phyloP scores from a whole-genome alignment of 495 filamentous ascomycete genomes.

The Xylaria longipes region DNA sequence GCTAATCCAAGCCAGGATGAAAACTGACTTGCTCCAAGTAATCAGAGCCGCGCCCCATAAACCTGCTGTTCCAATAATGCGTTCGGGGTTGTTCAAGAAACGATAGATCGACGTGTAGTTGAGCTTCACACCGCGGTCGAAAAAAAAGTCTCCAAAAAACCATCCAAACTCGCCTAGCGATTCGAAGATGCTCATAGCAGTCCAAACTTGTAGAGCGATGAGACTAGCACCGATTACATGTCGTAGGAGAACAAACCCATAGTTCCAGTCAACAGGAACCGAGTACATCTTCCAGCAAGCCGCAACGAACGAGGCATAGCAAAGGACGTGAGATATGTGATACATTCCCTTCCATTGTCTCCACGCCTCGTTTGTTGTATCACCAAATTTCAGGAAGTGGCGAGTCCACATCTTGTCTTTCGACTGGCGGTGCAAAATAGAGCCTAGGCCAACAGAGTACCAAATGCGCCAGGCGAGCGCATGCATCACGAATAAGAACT shows the following conservation, averaged over 20 bases:
- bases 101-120: constrained; percentile 98
- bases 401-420: constrained; percentile 91
- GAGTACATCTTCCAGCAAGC: constrained; percentile 97
- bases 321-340: constrained; percentile 88
- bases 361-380: constrained; percentile 90
- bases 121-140: constrained; percentile 83
- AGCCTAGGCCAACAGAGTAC: constrained; percentile 89
- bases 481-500: constrained; percentile 79
- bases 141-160: constrained; percentile 99
- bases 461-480: constrained; percentile 86
- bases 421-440: constrained; percentile 84
- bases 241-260: constrained; percentile 81
- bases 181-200: constrained; percentile 89
- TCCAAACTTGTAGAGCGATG: constrained; percentile 91
- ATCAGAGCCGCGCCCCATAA: constrained; percentile 95
- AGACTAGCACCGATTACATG: constrained; percentile 84
- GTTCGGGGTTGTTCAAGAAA: constrained; percentile 96
- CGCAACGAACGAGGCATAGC: constrained; percentile 84
- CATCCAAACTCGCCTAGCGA: constrained; percentile 98
- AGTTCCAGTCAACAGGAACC: constrained; percentile 80
- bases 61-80: constrained; percentile 91
- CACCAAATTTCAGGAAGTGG: constrained; percentile 96
- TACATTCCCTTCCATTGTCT: constrained; percentile 97
- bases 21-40: constrained; percentile 82
- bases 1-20: constrained; percentile 81